Evolutionary conservation across 2,329 filamentous ascomycete genomes (phyloP), one percentile per base, ranked within the genome.

Genomic region (Aaosphaeria pasadenensis): DNA sequence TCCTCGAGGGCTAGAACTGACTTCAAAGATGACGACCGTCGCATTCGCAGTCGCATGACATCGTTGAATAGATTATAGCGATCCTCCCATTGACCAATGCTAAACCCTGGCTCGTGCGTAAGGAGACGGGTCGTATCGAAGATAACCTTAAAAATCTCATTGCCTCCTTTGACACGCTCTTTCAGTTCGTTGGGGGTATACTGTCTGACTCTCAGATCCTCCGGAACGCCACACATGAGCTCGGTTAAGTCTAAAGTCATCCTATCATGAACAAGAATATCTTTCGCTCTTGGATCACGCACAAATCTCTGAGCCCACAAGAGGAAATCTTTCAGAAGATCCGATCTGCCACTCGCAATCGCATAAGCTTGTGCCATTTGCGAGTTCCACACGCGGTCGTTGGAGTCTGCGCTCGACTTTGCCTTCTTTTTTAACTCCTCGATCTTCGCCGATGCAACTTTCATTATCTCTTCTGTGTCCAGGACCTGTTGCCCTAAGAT

Each of bases 241-340:
- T 24, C 13, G 13, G 13, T n/a, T 2, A 9, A 40, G 38, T 9
- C n/a, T 40, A 40, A 40, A 24, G 13, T 7, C 7, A 7, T 40
- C 13, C 7, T 13, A 9, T 17, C 28, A 17, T 7, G 13, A 40
- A 24, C 13, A 9, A n/a, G 13, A 13, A 40, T 24, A 2, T 24
- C 17, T 24, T 24, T 24, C 17, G 17, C 17, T 24, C 17, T 24
- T 24, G 17, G 17, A 55, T 74, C 72, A 28, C 64, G 64, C n/a
- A 68, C 55, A 47, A 64, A 74, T 2, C 67, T 59, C 5, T 60
- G 65, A 1, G 63, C 54, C 72, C 71, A 74, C 2, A 60, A 32
- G 2, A 72, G 33, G 1, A 62, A 60, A 5, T 69, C 58, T 17
- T 52, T 55, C 17, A 63, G 62, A 1, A 71, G 11, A 1, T 60